Conservation (phyloP, 1,284 basidiomycete species). For the Microbotryum saponariae region DNA sequence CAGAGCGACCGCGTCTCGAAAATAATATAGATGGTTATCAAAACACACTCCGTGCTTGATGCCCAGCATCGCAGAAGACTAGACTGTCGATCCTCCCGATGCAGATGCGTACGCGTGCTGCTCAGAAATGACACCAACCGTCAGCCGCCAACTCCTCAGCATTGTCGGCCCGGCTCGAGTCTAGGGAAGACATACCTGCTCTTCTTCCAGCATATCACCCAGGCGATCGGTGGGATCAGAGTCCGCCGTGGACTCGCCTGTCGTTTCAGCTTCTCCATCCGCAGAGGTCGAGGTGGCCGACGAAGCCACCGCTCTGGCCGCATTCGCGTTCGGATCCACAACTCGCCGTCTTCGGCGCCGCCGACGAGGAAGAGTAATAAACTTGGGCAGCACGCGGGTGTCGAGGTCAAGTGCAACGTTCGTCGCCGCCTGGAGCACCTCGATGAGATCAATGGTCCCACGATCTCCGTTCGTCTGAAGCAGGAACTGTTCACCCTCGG, state of each 20-base stretch:
- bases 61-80: not conserved
- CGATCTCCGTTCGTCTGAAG: conserved; percentile 79
- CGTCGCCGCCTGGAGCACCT: conserved; percentile 86
- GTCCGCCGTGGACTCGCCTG: too few relatives aligned
- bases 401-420: conserved; percentile 90
- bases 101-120: conserved; percentile 3
- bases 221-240: not conserved
- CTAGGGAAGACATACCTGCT: not conserved
- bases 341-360: conserved; percentile 41
- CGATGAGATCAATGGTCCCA: conserved; percentile 90
- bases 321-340: conserved; percentile 8
- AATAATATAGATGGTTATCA: not conserved
- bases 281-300: too few relatives aligned
- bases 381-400: conserved; percentile 77
- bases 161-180: not conserved
- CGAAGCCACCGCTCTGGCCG: conserved; percentile 12
- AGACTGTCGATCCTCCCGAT: not conserved
- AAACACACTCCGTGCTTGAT: not conserved
- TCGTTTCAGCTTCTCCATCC: too few relatives aligned
- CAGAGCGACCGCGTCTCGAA: not conserved
- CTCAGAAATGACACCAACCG: not conserved
- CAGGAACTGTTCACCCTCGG: conserved; percentile 94
- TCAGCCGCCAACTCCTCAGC: not conserved
- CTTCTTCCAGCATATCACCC: not conserved
- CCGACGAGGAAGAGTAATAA: conserved; percentile 48